Base-by-base conservation (phyloP, 306 rosid species). In the Begonia peltatifolia region DNA sequence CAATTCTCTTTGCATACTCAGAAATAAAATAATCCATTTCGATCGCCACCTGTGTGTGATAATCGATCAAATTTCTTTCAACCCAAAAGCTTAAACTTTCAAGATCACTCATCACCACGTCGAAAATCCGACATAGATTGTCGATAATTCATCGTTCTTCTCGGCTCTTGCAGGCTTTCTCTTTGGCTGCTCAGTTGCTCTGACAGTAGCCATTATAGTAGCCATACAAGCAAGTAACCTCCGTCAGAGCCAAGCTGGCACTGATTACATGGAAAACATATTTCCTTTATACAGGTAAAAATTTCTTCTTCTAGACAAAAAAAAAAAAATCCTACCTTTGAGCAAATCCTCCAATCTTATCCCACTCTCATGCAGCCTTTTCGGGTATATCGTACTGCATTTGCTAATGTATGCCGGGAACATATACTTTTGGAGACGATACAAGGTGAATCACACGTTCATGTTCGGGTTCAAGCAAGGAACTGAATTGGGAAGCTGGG, bases 391-490 rank as follows among this genome's bases (percentile, higher is more conserved):
- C 12, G 50, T 80, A 60, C 69, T 82, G 38, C 90, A 82, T 54
- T 57, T 82, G 78, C 42, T 75, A 20, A 46, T 82, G 63, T 70
- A 67, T 66, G 60, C 90, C 7, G 80, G 53, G 36, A 70, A 78
- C 53, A 60, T 73, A 47, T 82, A 69, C 79, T 75, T 56, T 14
- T 87, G 96, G 96, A 73, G 79, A 70, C 79, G 73, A 14, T 87
- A 69, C 46, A 78, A 76, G 50, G 77, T 87, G 64, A 87, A 87
- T 60, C 78, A 80, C 60, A 2, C 79, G 6, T 87, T 87, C 56
- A 87, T 87, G 71, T 83, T 83, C 38, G 90, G 94, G 60, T 66
- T 87, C 65, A 76, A 77, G 67, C 72, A 71, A 70, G 96, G 94
- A 66, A 78, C 84, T 14, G 90, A 80, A 38, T 55, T 83, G 53